Percentiles rank a stretch among this genome's conserved stretches.
Evolutionary conservation across 2,329 filamentous ascomycete species (phyloP).

Genomic region (Stachybotrys echinatus): DNA sequence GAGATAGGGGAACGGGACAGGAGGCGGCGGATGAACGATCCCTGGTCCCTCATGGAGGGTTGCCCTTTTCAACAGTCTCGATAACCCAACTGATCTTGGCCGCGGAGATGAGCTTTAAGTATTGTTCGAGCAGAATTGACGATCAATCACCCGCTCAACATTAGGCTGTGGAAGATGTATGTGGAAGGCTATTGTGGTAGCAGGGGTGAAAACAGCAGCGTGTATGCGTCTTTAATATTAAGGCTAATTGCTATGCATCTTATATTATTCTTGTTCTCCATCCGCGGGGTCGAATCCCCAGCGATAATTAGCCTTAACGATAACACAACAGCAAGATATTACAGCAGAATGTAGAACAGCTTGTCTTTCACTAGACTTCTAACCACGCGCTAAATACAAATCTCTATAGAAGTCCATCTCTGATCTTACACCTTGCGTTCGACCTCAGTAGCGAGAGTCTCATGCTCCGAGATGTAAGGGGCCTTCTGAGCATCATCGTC

Average conservation of each 20-base stretch:
- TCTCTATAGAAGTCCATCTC: not conserved
- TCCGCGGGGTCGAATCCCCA: not conserved
- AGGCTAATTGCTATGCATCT: too few relatives aligned
- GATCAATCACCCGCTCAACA: not conserved
- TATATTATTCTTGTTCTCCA: not conserved
- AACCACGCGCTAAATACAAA: constrained; percentile 3
- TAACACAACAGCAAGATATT: not conserved
- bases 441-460: constrained; percentile 5
- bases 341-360: constrained; percentile 1
- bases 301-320: not conserved
- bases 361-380: not conserved
- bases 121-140: not conserved
- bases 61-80: constrained; percentile 30
- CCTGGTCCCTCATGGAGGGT: constrained; percentile 31
- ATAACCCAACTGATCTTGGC: constrained; percentile 20
- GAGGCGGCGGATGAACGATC: constrained; percentile 30
- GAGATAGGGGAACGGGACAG: constrained; percentile 19
- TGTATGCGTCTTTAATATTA: too few relatives aligned
- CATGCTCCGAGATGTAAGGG: constrained; percentile 10
- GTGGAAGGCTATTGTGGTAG: too few relatives aligned
- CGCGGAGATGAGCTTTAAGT: not conserved
- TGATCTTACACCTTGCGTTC: constrained; percentile 3
- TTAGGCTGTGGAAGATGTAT: not conserved
- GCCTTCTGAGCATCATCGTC: not conserved
- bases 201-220: too few relatives aligned